Evolutionary conservation across 495 filamentous ascomycete species (phyloP).

Genomic region (Penicillium bovifimosum): DNA sequence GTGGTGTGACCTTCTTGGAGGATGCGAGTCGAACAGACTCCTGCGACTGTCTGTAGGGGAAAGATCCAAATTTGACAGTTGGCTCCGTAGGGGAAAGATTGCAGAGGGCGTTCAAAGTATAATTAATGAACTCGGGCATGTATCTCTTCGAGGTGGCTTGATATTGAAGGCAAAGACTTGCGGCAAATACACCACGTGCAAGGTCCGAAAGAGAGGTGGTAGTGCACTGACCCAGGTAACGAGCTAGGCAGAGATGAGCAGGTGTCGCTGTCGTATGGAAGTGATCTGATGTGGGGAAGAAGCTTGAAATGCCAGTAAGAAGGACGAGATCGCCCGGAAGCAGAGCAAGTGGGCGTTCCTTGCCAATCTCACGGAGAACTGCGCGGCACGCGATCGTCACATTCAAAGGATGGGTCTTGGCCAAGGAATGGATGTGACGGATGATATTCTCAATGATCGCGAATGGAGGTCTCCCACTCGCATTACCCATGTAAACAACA

Average conservation of each 20-base stretch:
- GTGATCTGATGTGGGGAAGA: slow-evolving; percentile 93
- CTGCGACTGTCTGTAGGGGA: slow-evolving; percentile 57
- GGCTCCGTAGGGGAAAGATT: slow-evolving; percentile 54
- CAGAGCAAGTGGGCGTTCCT: slow-evolving; percentile 53
- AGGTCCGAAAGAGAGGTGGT: slow-evolving; percentile 59
- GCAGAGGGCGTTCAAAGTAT: slow-evolving; percentile 68
- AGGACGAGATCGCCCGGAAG: slow-evolving; percentile 71
- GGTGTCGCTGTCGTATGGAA: slow-evolving; percentile 93
- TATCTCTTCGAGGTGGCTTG: slow-evolving; percentile 76
- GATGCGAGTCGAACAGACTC: slow-evolving; percentile 45
- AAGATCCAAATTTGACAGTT: slow-evolving; percentile 41
- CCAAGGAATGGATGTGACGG: slow-evolving; percentile 79
- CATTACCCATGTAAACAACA: slow-evolving; percentile 59
- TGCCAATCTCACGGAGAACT: slow-evolving; percentile 61
- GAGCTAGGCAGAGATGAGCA: slow-evolving; percentile 69
- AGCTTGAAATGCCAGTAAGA: slow-evolving; percentile 72
- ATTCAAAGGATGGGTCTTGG: slow-evolving; percentile 71
- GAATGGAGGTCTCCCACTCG: slow-evolving; percentile 48
- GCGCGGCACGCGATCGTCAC: slow-evolving; percentile 71
- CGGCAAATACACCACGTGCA: slow-evolving; percentile 69
- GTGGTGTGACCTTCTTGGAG: slow-evolving; percentile 20
- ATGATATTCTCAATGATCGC: slow-evolving; percentile 60
- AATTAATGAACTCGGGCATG: slow-evolving; percentile 82
- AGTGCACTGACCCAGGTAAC: slow-evolving; percentile 74
- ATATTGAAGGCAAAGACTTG: slow-evolving; percentile 72